Conservation (phyloP, 345 rosid species). For the Eucalyptus grandis region DNA sequence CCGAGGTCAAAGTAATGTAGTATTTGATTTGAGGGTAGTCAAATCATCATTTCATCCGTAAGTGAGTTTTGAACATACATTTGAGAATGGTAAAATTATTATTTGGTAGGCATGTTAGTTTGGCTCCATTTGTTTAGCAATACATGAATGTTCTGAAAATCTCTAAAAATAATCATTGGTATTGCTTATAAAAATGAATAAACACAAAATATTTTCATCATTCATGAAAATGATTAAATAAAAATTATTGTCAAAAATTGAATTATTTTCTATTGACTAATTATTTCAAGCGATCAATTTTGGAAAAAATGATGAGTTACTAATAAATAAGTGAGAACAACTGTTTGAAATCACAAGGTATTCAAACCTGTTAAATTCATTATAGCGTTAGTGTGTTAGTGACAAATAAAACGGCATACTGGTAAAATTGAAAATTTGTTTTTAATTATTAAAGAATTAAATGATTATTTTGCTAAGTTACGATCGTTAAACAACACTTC, state of each 20-base stretch:
- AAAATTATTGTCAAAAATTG: fast-evolving
- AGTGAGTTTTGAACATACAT: background rate
- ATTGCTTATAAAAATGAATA: background rate
- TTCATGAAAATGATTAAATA: background rate
- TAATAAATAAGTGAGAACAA: too few species aligned
- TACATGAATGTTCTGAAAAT: background rate
- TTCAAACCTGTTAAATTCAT: background rate
- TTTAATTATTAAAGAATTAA: too few species aligned
- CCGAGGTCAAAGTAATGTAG: background rate
- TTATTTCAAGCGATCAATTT: too few species aligned
- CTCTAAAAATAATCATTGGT: fast-evolving
- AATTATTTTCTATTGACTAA: background rate
- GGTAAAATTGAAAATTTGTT: background rate
- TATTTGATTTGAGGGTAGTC: background rate
- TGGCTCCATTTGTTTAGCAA: fast-evolving
- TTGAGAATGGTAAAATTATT: background rate
- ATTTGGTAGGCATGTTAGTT: background rate
- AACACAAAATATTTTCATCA: fast-evolving
- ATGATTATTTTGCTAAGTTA: background rate
- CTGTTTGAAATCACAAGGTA: too few species aligned
- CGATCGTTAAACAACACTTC: fast-evolving
- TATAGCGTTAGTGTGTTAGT: background rate
- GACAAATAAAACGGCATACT: fast-evolving
- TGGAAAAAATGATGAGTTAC: too few species aligned
- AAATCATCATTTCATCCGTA: background rate